Conservation (phyloP, 208 protist species). For the Acanthamoeba culbertsoni region DNA sequence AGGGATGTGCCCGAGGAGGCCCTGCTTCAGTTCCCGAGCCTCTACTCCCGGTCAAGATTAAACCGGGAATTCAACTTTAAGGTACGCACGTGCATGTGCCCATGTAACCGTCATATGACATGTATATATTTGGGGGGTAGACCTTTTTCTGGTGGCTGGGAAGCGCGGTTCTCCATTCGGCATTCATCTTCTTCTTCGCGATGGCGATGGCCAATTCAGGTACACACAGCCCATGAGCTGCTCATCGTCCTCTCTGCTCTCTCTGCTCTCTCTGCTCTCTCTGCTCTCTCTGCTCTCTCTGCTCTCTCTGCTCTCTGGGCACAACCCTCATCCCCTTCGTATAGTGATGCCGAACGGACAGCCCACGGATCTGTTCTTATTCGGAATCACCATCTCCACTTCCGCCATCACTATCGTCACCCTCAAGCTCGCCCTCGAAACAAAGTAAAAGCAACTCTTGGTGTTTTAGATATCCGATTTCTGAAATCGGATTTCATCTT, state of each 20-base stretch:
- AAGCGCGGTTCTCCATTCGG: conserved; percentile 69
- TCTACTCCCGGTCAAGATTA: conserved; percentile 29
- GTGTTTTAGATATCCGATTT: too few species aligned
- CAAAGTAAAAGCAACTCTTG: too few species aligned
- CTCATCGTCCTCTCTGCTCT: background rate
- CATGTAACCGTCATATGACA: too few species aligned
- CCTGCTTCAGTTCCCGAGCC: background rate
- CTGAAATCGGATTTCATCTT: too few species aligned
- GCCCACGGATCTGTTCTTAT: conserved; percentile 55
- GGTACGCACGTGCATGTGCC: background rate
- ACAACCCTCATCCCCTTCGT: background rate
- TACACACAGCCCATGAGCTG: too few species aligned
- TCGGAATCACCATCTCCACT: conserved; percentile 67
- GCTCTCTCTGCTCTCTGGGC: background rate
- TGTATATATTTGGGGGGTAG: too few species aligned
- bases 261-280: background rate
- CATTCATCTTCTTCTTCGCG: conserved; percentile 2
- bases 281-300: background rate
- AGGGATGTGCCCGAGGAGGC: conserved; percentile 38
- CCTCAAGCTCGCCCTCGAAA: conserved; percentile 69
- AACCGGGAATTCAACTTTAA: conserved; percentile 49
- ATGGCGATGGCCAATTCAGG: background rate
- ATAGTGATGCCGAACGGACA: background rate
- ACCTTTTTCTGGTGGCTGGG: conserved; percentile 66
- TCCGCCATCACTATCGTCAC: conserved; percentile 63